phyloP scores from a whole-genome alignment of 495 filamentous ascomycete species.

The Penicillium argentinense region DNA sequence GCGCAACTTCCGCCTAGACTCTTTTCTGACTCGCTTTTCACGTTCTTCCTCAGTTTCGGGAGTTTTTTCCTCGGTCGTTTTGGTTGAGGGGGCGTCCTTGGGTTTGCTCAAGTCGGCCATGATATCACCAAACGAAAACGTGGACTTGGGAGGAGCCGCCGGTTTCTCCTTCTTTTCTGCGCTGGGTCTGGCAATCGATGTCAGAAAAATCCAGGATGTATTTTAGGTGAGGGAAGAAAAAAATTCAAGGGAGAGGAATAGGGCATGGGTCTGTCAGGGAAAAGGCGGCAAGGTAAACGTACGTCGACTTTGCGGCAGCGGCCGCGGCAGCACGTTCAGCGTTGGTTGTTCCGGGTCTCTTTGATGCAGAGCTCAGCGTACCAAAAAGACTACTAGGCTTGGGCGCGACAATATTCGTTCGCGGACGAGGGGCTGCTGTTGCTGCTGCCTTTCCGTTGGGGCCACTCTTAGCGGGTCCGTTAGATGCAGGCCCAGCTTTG shows the following conservation, averaged over 20 bases:
- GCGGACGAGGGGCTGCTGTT: slow-evolving; percentile 39
- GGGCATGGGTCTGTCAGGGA: not conserved
- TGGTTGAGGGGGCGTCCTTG: slow-evolving; percentile 54
- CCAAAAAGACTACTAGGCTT: slow-evolving; percentile 62
- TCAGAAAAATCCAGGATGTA: too few relatives aligned
- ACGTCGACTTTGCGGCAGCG: slow-evolving; percentile 44
- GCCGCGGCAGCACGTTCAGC: slow-evolving; percentile 52
- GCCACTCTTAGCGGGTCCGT: slow-evolving; percentile 24
- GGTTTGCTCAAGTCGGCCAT: slow-evolving; percentile 68
- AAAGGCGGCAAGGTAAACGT: slow-evolving; percentile 16
- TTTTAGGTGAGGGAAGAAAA: too few relatives aligned
- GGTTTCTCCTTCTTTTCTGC: slow-evolving; percentile 43
- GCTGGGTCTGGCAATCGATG: slow-evolving; percentile 21
- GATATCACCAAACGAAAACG: slow-evolving; percentile 56
- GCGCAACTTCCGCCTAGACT: slow-evolving; percentile 67
- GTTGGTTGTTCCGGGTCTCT: slow-evolving; percentile 59
- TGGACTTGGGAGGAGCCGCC: slow-evolving; percentile 37
- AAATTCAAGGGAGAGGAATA: too few relatives aligned
- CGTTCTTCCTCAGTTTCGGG: slow-evolving; percentile 78
- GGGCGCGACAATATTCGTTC: slow-evolving; percentile 49
- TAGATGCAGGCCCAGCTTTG: slow-evolving; percentile 25
- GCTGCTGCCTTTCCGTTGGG: slow-evolving; percentile 32
- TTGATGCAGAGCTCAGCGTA: slow-evolving; percentile 57
- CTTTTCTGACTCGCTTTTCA: slow-evolving; percentile 72
- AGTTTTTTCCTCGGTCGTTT: slow-evolving; percentile 52